Base-by-base conservation (phyloP, 768 basidiomycete species). In the Russula olivacea region DNA sequence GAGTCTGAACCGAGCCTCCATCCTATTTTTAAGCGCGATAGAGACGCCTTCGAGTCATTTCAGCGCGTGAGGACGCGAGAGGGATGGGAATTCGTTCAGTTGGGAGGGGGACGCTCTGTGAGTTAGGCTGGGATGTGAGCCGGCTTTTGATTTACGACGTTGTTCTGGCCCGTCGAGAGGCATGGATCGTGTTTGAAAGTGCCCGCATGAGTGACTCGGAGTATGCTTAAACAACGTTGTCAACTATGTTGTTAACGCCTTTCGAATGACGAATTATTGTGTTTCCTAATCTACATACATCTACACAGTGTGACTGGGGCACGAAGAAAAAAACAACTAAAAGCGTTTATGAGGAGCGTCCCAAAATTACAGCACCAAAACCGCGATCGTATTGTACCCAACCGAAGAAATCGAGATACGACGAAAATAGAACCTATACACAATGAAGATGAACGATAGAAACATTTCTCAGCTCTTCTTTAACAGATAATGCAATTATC, bases 111-210 rank as follows among this genome's bases (percentile, higher is more conserved):
- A n/a, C 87, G 81, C 8, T 76, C 74, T 12, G 85, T 80, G 64
- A 94, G 78, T 91, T 91, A 93, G 6, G 89, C 19, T 90, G 0
- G 91, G 88, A 68, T 83, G 82, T 66, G 9, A 45, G n/a, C 19
- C n/a, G 41, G 19, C 15, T 32, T 32, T 32, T 32, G 32, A 32
- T 32, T 32, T 32, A 10, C 7, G 38, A 38, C 38, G 38, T 40
- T n/a, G 38, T 40, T 40, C 10, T 10, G 32, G 32, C 32, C 9
- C 9, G 2, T 10, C 9, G 32, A 10, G 32, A 32, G 32, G 9
- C 30, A 30, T 30, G 30, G 28, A 28, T 28, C n/a, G n/a, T n/a
- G n/a, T n/a, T n/a, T n/a, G n/a, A n/a, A n/a, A n/a, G 28, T 28
- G 28, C 28, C 4, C 28, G 4, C 28, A 28, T 28, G 4, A 28